Base-by-base conservation (phyloP, 345 rosid genomes). In the Gossypium turneri region DNA sequence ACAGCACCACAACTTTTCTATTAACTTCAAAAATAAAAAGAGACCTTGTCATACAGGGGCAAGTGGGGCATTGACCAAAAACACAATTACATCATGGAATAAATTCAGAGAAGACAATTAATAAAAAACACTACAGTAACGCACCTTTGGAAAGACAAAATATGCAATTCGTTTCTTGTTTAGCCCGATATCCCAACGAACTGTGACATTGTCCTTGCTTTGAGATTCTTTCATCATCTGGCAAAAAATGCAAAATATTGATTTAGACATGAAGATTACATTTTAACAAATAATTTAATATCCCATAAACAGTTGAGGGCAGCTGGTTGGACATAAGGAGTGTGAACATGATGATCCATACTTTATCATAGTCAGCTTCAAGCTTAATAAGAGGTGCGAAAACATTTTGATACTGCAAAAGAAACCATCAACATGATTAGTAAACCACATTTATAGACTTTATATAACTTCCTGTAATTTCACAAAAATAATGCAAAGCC, bases 181-280 rank as follows among this genome's bases (percentile, higher is more conserved):
- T 58, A 95, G 93, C 80, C 99, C 99, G 75, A 93, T 85, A 81
- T 93, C 98, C 98, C 99, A 95, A 71, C 99, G 91, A 77, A 96
- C 85, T 12, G 99, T 90, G 74, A 93, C 88, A 74, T 85, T 96
- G 82, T 92, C 99, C 88, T 93, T 95, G 91, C 99, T 95, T 82
- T 95, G 99, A 75, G 99, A 96, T 82, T 96, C 99, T 91, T 96
- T 96, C 99, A 96, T 96, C 97, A 92, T 91, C 99, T 96, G 80
- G 68, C 65, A 7, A 79, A 73, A 60, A 75, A 73, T 24, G 1
- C 7, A 38, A 70, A 62, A 79, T 13, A 16, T 68, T 77, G 69
- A 85, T 15, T 67, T 25, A 67, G 79, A 78, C 56, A 7, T 48
- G 17, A 11, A 13, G 38, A 50, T 5, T 8, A 55, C 17, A 50